Evolutionary conservation across 345 rosid genomes (phyloP), one percentile per base, ranked within the genome.

Genomic region (Hibiscus tridactylites): DNA sequence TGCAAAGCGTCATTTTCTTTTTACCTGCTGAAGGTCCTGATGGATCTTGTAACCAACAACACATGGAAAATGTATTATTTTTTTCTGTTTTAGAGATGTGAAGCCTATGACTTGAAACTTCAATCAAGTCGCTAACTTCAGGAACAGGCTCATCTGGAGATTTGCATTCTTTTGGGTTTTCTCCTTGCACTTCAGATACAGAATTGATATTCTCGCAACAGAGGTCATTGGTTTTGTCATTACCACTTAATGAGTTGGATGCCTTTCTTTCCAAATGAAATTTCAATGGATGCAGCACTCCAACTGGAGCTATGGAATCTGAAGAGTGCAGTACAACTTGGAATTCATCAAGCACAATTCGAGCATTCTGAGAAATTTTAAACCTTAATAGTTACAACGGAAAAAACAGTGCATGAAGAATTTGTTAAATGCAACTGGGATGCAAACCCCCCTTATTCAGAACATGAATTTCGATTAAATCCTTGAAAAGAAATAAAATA

Each of bases 301-400:
- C 99, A 53, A 90, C 97, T 71, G 98, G 93, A 74, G 99, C 99
- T 72, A 96, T 88, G 49, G 94, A 78, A 83, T 88, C 90, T 63
- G 91, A 75, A 68, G 99, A 96, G 82, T 90, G 98, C 64, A 86
- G 89, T 24, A 87, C 79, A 77, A 80, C 86, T 83, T 87, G 81
- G 81, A 76, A 92, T 71, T 92, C 92, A 80, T 92, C 96, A 62
- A 96, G 91, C 76, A 88, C 78, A 8, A 96, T 92, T 83, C 89
- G 80, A 74, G 91, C 92, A 85, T 89, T 86, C 97, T 92, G 85
- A 70, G 6, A 77, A 76, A 50, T 61, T 31, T 10, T 70, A 21
- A 70, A 65, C 33, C 73, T 75, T 54, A 47, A 61, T 53, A 46
- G 2, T 69, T 71, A 62, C 54, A 68, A 21, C 24, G 68, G 75